Evolutionary conservation across 495 filamentous ascomycete genomes (phyloP), one percentile per base, ranked within the genome.

Genomic region (Bryoglossum gracile): DNA sequence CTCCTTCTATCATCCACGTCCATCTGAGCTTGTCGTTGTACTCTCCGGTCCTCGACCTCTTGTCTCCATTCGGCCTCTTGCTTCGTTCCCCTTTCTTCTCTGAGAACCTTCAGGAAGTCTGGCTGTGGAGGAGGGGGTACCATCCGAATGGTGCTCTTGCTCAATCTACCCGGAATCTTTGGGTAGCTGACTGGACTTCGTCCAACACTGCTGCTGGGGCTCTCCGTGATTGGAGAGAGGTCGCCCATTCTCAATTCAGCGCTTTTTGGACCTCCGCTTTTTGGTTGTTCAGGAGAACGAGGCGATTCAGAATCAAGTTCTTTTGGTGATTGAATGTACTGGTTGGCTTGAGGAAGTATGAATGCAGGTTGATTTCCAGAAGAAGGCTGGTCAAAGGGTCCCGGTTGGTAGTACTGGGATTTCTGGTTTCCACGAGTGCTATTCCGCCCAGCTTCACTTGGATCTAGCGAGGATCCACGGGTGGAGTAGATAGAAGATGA

Each of bases 161-260:
- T 56, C 21, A 58, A 43, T 21, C 59, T 50, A 21, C 57, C 62
- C 14, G 59, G 53, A 35, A 73, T 67, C 47, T 65, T 66, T 40
- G 72, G 70, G 33, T 74, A 73, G 2, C 35, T 56, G 8, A 71
- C 68, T 3, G 68, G 69, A 22, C 65, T 66, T 14, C 57, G 61
- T 1, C 69, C 66, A n/a, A n/a, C n/a, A n/a, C n/a, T n/a, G n/a
- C 61, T 61, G 23, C 56, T 49, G 11, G 70, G 70, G 3, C 63
- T 68, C 54, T 75, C 71, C 3, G 57, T 58, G 1, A 76, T 69
- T 2, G 74, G 72, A 1, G 73, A 70, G 0, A 75, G 59, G 9
- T 65, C 62, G 2, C 25, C 47, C 1, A 60, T 56, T 25, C 60
- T 50, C 14, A n/a, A n/a, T n/a, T n/a, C n/a, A n/a, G n/a, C n/a